Conservation (phyloP, 179 eudicot species). For the Spergularia azorica region DNA sequence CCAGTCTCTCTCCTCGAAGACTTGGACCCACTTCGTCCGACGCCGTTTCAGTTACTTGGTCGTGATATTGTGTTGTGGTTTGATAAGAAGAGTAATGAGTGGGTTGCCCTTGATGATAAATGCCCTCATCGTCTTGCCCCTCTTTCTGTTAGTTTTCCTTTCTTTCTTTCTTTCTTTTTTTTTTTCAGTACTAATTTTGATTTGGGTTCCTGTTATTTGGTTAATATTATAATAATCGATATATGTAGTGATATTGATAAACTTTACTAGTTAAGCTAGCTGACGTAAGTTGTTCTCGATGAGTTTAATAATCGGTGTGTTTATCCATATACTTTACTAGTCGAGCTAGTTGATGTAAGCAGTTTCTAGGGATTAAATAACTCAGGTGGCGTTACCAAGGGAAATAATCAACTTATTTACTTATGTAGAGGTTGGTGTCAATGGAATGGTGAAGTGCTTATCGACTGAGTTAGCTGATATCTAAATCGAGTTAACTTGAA, state of each 20-base stretch:
- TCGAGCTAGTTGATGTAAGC: not conserved
- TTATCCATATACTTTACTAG: not conserved
- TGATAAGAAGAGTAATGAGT: conserved; percentile 42
- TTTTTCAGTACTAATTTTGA: not conserved
- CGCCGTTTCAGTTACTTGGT: conserved; percentile 85
- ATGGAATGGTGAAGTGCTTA: not conserved
- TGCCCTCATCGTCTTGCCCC: conserved; percentile 99
- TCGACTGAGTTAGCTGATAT: not conserved
- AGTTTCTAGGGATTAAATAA: no score
- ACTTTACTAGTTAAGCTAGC: not conserved
- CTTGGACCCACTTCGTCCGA: conserved; percentile 61
- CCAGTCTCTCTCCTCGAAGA: conserved; percentile 89
- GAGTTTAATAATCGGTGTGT: not conserved
- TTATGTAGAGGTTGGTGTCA: no score
- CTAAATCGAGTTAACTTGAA: not conserved
- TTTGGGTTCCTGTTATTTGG: no score
- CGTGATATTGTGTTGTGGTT: conserved; percentile 92
- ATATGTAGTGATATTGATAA: no score
- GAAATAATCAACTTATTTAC: no score
- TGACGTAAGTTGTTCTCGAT: not conserved
- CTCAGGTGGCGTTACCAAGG: no score
- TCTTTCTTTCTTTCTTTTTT: not conserved
- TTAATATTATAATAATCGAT: no score
- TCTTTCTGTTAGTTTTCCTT: conserved; percentile 55
- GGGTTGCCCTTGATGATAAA: conserved; percentile 90